phyloP scores from a whole-genome alignment of 1,284 basidiomycete species.

The Termitomyces sp. region DNA sequence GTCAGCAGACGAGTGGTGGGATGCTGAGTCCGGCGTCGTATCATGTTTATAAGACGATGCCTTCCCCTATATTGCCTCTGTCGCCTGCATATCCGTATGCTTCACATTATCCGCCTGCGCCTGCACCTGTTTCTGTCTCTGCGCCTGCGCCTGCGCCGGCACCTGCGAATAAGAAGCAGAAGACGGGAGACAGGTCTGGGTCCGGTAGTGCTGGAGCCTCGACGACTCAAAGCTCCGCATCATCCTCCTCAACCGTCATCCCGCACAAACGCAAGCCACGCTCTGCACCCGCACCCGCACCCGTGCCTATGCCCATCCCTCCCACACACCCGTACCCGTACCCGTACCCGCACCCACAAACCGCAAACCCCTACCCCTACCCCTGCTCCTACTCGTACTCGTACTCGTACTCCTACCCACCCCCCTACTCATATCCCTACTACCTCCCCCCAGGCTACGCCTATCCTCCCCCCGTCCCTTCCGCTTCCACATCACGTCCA shows the following conservation, averaged over 20 bases:
- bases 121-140: background rate
- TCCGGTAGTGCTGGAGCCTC: background rate
- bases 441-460: background rate
- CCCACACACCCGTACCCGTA: background rate
- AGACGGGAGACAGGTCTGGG: background rate
- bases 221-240: background rate
- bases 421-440: background rate
- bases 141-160: background rate
- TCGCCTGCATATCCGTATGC: background rate
- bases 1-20: background rate
- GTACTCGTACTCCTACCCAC: background rate
- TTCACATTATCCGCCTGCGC: background rate
- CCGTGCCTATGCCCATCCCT: background rate
- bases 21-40: background rate
- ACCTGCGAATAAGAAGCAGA: background rate
- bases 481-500: background rate
- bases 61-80: background rate
- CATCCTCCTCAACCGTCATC: background rate
- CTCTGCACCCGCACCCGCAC: background rate
- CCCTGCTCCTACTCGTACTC: constrained; percentile 5
- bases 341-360: constrained; percentile 3
- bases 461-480: background rate
- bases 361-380: background rate
- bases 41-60: background rate
- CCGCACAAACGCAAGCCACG: background rate